phyloP scores from a whole-genome alignment of 129 eudicot genomes.

The Centaurea solstitialis region DNA sequence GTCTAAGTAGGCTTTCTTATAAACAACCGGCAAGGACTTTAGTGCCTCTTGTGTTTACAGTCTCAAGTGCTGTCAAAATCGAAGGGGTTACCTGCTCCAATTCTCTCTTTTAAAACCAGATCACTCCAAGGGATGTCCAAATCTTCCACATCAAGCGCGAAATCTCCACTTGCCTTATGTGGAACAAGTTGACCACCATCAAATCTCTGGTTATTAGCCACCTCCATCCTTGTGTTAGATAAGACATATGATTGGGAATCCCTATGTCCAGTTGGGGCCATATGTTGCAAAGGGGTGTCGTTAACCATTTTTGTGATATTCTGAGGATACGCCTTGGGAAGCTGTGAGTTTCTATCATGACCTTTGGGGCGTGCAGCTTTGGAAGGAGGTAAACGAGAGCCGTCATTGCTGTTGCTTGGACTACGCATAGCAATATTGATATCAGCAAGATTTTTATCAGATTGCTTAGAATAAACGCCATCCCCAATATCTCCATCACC shows the following conservation, averaged over 20 bases:
- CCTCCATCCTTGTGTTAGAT: conserved; percentile 40
- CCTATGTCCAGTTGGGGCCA: conserved; percentile 17
- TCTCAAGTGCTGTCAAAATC: background rate
- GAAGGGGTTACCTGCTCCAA: conserved; percentile 67
- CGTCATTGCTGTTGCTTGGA: conserved; percentile 63
- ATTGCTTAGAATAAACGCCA: conserved; percentile 37
- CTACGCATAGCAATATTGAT: conserved; percentile 38
- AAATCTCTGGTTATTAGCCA: conserved; percentile 35
- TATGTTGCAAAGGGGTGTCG: conserved; percentile 29
- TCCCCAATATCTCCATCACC: conserved; percentile 71
- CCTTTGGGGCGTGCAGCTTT: conserved; percentile 47
- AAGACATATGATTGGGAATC: conserved; percentile 39
- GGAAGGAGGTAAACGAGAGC: conserved; percentile 35
- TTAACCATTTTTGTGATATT: conserved; percentile 37
- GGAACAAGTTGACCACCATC: conserved; percentile 29
- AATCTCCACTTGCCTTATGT: conserved; percentile 39
- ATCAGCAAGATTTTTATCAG: conserved; percentile 42
- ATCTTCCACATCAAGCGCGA: conserved; percentile 61
- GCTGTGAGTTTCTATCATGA: conserved; percentile 51
- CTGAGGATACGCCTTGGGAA: conserved; percentile 41
- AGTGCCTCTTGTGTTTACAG: background rate
- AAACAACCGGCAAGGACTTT: conserved; percentile 1
- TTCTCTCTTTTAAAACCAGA: conserved; percentile 66
- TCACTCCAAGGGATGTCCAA: conserved; percentile 83
- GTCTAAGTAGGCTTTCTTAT: background rate